Evolutionary conservation across 2,329 filamentous ascomycete species (phyloP).

Genomic region (Scleromitrula shiraiana): DNA sequence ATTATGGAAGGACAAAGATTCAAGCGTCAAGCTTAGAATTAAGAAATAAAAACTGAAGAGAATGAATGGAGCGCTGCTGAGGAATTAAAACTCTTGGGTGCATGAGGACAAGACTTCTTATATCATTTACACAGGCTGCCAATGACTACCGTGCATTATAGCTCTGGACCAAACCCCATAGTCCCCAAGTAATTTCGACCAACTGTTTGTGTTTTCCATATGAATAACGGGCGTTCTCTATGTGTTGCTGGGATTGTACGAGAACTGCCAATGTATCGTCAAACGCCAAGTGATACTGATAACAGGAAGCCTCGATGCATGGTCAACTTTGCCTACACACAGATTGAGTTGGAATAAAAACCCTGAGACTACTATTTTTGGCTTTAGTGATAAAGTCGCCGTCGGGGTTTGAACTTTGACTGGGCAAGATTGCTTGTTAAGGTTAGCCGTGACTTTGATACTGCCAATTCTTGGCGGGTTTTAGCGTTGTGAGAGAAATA

Average conservation of each 20-base stretch:
- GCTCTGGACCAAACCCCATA: slow-evolving; percentile 1
- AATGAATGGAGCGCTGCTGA: slow-evolving; percentile 7
- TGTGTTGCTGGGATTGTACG: too few species aligned
- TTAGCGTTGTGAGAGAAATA: background rate
- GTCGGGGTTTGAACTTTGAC: background rate
- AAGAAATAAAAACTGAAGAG: slow-evolving; percentile 1
- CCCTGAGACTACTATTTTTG: slow-evolving; percentile 4
- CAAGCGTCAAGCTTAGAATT: slow-evolving; percentile 7
- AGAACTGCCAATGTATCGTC: background rate
- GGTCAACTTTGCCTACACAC: background rate
- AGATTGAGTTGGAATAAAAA: background rate
- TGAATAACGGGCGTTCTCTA: background rate
- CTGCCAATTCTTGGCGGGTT: slow-evolving; percentile 1
- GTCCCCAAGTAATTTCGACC: background rate
- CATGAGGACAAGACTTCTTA: slow-evolving; percentile 10
- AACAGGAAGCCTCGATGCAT: background rate
- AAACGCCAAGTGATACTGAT: slow-evolving; percentile 8
- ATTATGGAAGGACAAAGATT: background rate
- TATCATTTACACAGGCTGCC: slow-evolving; percentile 3
- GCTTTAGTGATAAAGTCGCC: background rate
- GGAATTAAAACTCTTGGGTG: slow-evolving; percentile 7
- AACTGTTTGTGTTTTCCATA: background rate
- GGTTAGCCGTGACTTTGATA: background rate
- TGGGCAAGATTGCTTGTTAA: background rate
- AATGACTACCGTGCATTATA: slow-evolving; percentile 4